Evolutionary conservation across 2,329 filamentous ascomycete genomes (phyloP).

Genomic region (Cladophialophora carrionii): DNA sequence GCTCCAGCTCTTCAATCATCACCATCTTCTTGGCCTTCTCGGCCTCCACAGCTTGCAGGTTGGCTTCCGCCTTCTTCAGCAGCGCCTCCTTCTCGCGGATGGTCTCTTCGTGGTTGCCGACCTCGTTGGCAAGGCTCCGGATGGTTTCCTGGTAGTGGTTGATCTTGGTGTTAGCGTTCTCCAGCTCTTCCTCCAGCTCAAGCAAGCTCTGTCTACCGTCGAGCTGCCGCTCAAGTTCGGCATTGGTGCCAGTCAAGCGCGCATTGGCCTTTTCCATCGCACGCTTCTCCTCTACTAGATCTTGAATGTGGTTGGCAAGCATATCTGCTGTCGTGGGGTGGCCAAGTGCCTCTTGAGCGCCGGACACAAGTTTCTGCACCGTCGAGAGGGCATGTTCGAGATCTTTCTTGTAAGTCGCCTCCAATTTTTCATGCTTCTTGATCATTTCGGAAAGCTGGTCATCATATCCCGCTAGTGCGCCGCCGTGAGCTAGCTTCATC

Average conservation of each 20-base stretch:
- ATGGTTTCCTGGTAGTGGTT: conserved; percentile 57
- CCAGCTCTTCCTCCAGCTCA: conserved; percentile 43
- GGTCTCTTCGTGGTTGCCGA: conserved; percentile 53
- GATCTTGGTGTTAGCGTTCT: conserved; percentile 47
- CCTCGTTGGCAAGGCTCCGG: conserved; percentile 57
- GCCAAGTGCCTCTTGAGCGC: conserved; percentile 35
- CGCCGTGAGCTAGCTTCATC: conserved; percentile 38
- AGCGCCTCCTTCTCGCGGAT: conserved; percentile 50
- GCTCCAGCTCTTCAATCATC: conserved; percentile 92
- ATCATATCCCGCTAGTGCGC: conserved; percentile 42
- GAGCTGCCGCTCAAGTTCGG: conserved; percentile 37
- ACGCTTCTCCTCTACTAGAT: conserved; percentile 36
- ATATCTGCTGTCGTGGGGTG: conserved; percentile 38
- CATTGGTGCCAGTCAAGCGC: conserved; percentile 34
- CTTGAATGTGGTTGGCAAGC: conserved; percentile 37
- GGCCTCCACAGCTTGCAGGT: conserved; percentile 56
- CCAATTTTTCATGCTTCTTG: conserved; percentile 60
- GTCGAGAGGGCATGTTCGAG: conserved; percentile 58
- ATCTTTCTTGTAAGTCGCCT: conserved; percentile 63
- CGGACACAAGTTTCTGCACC: conserved; percentile 32
- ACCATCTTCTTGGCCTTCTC: conserved; percentile 89
- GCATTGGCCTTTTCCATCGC: conserved; percentile 32
- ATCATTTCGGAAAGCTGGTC: conserved; percentile 47
- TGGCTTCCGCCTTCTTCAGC: conserved; percentile 52
- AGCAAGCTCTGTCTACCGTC: conserved; percentile 33